Percentiles rank a stretch among this genome's conserved stretches.
phyloP scores from a whole-genome alignment of 257 asterid genomes.

The Solanum chilense region DNA sequence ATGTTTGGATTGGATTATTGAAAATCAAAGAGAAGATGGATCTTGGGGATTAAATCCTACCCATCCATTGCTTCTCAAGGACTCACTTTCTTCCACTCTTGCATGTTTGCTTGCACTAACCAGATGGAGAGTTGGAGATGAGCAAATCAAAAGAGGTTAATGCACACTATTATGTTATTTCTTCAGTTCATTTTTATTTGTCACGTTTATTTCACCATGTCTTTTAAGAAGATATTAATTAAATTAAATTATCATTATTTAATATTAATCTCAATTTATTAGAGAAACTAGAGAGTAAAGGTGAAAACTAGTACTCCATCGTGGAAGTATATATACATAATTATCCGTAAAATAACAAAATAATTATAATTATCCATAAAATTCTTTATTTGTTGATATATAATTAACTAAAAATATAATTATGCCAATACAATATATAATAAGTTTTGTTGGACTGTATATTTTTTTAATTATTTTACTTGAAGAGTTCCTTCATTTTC shows the following conservation, averaged over 20 bases:
- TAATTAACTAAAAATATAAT: not conserved
- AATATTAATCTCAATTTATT: too few relatives aligned
- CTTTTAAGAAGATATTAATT: too few relatives aligned
- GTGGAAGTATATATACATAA: too few relatives aligned
- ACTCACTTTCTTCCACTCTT: not conserved
- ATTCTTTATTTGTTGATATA: too few relatives aligned
- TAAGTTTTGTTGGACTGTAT: not conserved
- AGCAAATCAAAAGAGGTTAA: not conserved
- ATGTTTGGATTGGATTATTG: not conserved
- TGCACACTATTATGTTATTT: too few relatives aligned
- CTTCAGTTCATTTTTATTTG: too few relatives aligned
- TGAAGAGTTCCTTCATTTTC: not conserved
- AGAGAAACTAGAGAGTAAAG: too few relatives aligned
- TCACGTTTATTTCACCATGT: too few relatives aligned
- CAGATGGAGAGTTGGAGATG: not conserved
- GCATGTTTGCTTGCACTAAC: not conserved
- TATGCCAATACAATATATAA: not conserved
- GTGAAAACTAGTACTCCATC: too few relatives aligned
- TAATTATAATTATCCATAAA: too few relatives aligned
- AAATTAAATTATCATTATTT: too few relatives aligned
- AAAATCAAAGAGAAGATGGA: constrained; percentile 5
- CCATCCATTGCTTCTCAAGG: not conserved
- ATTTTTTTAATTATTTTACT: not conserved
- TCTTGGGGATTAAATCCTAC: not conserved
- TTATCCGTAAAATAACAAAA: too few relatives aligned